Evolutionary conservation across 108 stramenopile genomes (phyloP).

Genomic region (Cyclotella atomus): DNA sequence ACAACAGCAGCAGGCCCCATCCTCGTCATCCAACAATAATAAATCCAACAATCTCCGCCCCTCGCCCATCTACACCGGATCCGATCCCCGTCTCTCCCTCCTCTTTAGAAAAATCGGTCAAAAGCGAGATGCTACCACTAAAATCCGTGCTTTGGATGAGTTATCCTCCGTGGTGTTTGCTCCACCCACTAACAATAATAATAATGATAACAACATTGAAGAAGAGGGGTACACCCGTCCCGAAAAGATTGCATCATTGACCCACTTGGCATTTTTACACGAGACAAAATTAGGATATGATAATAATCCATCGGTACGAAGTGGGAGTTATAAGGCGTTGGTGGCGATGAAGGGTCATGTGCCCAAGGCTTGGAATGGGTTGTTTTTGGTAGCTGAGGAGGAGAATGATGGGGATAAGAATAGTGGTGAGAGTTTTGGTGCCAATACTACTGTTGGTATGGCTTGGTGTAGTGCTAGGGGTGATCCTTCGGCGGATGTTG

Average conservation of each 20-base stretch:
- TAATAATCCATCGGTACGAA: conserved; percentile 35
- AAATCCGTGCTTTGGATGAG: conserved; percentile 66
- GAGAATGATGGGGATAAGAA: neutral
- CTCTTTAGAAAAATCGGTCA: conserved; percentile 76
- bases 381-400: conserved; percentile 28
- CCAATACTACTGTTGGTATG: conserved; percentile 38
- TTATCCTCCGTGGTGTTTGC: conserved; percentile 30
- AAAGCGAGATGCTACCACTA: conserved; percentile 79
- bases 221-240: conserved; percentile 22
- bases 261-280: conserved; percentile 35
- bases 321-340: conserved; percentile 30
- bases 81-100: conserved; percentile 49
- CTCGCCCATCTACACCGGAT: conserved; percentile 78
- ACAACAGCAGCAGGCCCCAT: neutral
- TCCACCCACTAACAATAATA: too few relatives aligned
- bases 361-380: conserved; percentile 45
- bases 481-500: conserved; percentile 41
- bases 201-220: too few relatives aligned
- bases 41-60: conserved; percentile 19
- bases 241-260: conserved; percentile 47
- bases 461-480: conserved; percentile 37
- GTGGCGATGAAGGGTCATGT: conserved; percentile 24
- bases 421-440: neutral
- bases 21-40: conserved; percentile 1
- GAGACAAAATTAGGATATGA: conserved; percentile 46